Percentiles rank a stretch among this genome's conserved stretches.
These are phyloP conservation scores for Phialocephala subalpina DNA, from an alignment of 2,329 filamentous ascomycete genomes.

Conservation along the genomic window DNA sequence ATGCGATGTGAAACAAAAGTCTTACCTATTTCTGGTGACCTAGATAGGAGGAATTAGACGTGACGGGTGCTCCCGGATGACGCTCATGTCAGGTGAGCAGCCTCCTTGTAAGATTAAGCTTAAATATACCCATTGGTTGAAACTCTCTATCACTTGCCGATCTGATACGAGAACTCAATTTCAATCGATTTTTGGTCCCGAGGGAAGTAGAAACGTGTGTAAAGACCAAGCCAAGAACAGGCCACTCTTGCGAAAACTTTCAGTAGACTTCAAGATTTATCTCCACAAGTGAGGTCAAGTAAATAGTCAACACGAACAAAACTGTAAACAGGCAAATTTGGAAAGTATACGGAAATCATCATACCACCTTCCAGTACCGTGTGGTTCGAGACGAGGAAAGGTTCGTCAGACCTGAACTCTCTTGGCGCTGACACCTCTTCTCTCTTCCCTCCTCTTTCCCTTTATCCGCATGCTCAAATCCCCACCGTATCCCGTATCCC, in stretches of 20 bases:
- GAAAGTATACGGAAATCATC: not conserved
- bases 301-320: no score
- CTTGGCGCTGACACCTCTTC: not conserved
- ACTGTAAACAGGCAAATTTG: not conserved
- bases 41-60: not conserved
- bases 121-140: constrained; percentile 1
- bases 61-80: not conserved
- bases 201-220: not conserved
- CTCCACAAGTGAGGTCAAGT: not conserved
- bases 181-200: not conserved
- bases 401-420: not conserved
- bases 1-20: no score
- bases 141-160: not conserved
- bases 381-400: not conserved
- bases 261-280: not conserved
- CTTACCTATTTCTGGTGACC: no score
- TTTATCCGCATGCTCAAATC: not conserved
- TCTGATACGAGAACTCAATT: not conserved
- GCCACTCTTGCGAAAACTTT: not conserved
- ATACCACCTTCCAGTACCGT: not conserved
- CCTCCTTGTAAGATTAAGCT: not conserved
- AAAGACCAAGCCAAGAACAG: not conserved
- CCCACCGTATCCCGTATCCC: not conserved
- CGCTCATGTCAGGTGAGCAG: not conserved
- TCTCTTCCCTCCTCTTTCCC: not conserved